These are phyloP conservation scores for Primulina tabacum DNA, from an alignment of 257 asterid genomes.

Conservation along the genomic window DNA sequence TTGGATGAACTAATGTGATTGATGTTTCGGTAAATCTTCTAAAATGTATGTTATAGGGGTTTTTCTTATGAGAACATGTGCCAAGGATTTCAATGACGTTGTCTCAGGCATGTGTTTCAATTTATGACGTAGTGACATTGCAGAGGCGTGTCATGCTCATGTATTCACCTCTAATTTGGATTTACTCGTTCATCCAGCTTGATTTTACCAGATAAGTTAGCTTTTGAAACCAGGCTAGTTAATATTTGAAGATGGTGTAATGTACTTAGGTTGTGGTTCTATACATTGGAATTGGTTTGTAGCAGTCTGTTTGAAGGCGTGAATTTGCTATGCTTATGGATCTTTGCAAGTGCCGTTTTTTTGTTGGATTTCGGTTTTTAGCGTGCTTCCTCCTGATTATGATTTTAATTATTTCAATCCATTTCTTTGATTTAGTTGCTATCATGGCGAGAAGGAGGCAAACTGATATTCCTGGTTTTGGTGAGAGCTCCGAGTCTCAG, in stretches of 20 bases:
- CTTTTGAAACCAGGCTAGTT: neutral
- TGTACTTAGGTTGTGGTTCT: neutral
- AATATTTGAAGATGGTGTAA: slow-evolving; percentile 18
- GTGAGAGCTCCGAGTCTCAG: slow-evolving; percentile 61
- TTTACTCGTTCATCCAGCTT: neutral
- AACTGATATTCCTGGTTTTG: slow-evolving; percentile 55
- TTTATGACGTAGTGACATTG: too few relatives aligned
- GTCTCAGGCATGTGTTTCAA: neutral
- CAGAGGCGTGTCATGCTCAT: neutral
- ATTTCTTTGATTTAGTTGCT: slow-evolving; percentile 32
- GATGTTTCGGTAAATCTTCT: neutral
- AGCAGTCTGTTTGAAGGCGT: neutral
- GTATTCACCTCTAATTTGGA: neutral
- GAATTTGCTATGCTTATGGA: neutral
- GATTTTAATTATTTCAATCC: slow-evolving; percentile 13
- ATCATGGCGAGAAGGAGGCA: slow-evolving; percentile 79
- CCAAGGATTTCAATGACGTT: neutral
- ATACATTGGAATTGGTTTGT: neutral
- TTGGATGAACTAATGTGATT: neutral
- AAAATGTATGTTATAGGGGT: neutral
- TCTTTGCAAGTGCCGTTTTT: neutral
- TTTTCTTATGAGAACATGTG: neutral
- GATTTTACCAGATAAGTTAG: neutral
- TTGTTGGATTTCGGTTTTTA: neutral
- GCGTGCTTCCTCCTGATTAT: neutral